Evolutionary conservation across 441 rosid genomes (phyloP).

Genomic region (Sinapis alba): DNA sequence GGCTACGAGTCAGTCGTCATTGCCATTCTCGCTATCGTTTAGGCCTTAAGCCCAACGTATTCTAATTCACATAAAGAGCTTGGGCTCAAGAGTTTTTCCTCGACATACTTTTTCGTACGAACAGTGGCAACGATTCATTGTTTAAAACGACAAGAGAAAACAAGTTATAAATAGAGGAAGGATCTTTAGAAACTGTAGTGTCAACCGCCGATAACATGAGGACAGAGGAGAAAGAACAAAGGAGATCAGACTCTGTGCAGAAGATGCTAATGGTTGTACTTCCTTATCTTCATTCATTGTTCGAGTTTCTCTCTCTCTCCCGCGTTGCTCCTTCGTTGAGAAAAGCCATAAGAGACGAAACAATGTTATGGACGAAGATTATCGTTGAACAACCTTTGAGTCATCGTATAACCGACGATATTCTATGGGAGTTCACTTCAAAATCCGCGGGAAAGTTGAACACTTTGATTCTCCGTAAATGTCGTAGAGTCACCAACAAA

Average conservation of each 20-base stretch:
- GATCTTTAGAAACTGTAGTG: not conserved
- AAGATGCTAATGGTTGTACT: constrained; percentile 63
- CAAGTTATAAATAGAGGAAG: not conserved
- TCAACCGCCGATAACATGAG: not conserved
- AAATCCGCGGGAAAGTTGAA: constrained; percentile 52
- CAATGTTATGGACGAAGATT: constrained; percentile 49
- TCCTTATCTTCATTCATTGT: constrained; percentile 56
- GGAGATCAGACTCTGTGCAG: constrained; percentile 50
- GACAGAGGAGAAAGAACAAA: not conserved
- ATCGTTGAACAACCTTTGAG: constrained; percentile 46
- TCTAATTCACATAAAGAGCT: too few relatives aligned
- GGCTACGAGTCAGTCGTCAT: too few relatives aligned
- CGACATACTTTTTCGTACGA: not conserved
- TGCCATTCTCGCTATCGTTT: too few relatives aligned
- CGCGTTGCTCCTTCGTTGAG: constrained; percentile 46
- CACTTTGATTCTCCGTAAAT: constrained; percentile 42
- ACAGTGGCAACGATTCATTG: constrained; percentile 25
- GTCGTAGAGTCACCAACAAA: constrained; percentile 47
- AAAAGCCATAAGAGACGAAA: constrained; percentile 46
- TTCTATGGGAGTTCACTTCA: constrained; percentile 42
- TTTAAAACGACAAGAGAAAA: constrained; percentile 17
- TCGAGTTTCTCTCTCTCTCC: constrained; percentile 50
- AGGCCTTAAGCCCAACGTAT: too few relatives aligned
- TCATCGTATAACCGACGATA: constrained; percentile 47
- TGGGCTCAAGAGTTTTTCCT: not conserved